A percentile compares a stretch with the other conserved stretches of the same genome.
phyloP scores from a whole-genome alignment of 2,329 filamentous ascomycete species.

The Aphanocladium album region DNA sequence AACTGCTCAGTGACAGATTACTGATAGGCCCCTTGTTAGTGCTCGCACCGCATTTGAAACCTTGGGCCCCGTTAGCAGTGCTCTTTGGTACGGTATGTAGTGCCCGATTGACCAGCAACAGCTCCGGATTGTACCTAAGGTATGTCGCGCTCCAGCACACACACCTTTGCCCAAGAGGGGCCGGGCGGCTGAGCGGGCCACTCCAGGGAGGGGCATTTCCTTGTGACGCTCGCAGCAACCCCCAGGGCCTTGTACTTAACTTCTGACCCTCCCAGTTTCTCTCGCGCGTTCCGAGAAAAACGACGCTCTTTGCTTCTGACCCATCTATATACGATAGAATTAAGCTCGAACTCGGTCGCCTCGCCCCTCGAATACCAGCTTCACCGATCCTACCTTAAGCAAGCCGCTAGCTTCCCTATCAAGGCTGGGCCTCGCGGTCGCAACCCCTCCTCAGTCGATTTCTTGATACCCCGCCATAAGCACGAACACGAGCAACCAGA shows the following conservation, averaged over 20 bases:
- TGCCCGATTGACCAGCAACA: too few species aligned
- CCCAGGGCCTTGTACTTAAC: background rate
- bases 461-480: conserved; percentile 9
- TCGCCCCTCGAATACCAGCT: background rate
- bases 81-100: too few species aligned
- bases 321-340: background rate
- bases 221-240: conserved; percentile 1
- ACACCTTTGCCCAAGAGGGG: background rate
- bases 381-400: background rate
- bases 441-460: conserved; percentile 2
- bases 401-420: background rate
- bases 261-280: background rate
- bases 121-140: too few species aligned
- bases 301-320: background rate
- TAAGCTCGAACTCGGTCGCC: background rate
- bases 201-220: conserved; percentile 6
- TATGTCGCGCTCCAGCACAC: background rate
- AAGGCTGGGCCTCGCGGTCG: background rate
- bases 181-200: conserved; percentile 7
- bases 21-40: too few species aligned
- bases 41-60: too few species aligned
- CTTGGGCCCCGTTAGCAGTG: too few species aligned
- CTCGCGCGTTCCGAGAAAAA: background rate
- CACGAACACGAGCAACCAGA: background rate
- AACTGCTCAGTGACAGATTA: too few species aligned